Conservation (phyloP, 306 rosid species). For the Ochetophila trinervis region DNA sequence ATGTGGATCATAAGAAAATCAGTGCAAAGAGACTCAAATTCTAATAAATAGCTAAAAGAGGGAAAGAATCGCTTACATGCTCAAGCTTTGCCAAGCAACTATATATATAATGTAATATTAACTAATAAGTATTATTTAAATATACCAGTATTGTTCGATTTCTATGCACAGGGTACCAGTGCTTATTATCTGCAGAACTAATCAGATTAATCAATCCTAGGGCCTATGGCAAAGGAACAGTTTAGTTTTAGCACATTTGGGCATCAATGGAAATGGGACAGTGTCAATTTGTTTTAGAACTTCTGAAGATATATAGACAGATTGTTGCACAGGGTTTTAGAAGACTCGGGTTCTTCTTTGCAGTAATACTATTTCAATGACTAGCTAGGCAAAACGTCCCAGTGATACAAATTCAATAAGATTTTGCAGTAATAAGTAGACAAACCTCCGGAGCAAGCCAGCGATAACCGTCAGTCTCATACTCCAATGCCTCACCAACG, state of each 20-base stretch:
- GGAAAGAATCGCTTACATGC: background rate
- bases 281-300: background rate
- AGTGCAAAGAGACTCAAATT: background rate
- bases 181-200: background rate
- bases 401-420: conserved; percentile 14
- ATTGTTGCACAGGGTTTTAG: background rate
- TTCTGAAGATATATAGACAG: background rate
- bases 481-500: conserved; percentile 80
- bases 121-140: background rate
- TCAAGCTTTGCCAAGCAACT: background rate
- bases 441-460: conserved; percentile 99
- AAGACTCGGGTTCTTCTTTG: background rate
- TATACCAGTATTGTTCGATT: too few species aligned
- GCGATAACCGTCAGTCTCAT: conserved; percentile 92
- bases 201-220: background rate
- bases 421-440: conserved; percentile 23
- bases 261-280: background rate
- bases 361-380: background rate
- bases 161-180: background rate
- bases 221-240: background rate
- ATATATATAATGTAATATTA: background rate
- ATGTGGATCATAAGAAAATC: background rate
- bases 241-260: background rate
- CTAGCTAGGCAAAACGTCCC: background rate
- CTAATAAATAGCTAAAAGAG: background rate